Evolutionary conservation across 1,284 basidiomycete genomes (phyloP).

Genomic region (Tetrapyrgos nigripes): DNA sequence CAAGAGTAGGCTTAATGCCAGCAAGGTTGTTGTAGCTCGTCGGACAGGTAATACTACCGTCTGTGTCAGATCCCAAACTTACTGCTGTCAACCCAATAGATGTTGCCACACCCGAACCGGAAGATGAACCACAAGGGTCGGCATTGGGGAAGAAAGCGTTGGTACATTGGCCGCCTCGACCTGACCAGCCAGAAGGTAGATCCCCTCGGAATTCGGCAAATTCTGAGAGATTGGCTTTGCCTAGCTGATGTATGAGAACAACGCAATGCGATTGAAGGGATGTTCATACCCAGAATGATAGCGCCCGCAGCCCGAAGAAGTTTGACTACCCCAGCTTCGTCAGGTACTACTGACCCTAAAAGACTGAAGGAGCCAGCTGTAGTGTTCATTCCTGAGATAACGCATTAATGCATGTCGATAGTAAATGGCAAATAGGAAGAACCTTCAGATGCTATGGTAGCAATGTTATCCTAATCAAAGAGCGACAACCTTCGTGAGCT

Average conservation of each 20-base stretch:
- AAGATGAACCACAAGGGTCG: conserved; percentile 69
- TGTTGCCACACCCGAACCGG: conserved; percentile 67
- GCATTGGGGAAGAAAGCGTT: conserved; percentile 66
- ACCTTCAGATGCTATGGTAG: conserved; percentile 8
- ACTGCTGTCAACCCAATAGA: conserved; percentile 67
- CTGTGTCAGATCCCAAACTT: conserved; percentile 69
- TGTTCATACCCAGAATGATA: conserved; percentile 58
- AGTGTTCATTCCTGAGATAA: conserved; percentile 64
- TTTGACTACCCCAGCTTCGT: conserved; percentile 67
- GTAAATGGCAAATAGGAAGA: neutral
- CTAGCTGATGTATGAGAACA: conserved; percentile 28
- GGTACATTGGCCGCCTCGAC: conserved; percentile 66
- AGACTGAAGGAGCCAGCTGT: conserved; percentile 68
- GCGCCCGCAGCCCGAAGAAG: conserved; percentile 70
- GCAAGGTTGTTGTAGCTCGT: conserved; percentile 58
- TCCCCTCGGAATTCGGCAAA: conserved; percentile 65
- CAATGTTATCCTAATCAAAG: conserved; percentile 8
- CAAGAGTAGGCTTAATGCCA: conserved; percentile 68
- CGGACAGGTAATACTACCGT: conserved; percentile 58
- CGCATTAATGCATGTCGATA: neutral
- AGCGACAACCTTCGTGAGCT: neutral
- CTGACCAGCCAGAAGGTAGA: conserved; percentile 68
- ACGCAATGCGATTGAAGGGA: neutral
- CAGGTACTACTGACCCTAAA: conserved; percentile 60
- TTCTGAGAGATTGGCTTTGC: conserved; percentile 72